Base-by-base conservation (phyloP, 2,329 filamentous ascomycete genomes). In the Lecanicillium sp. region DNA sequence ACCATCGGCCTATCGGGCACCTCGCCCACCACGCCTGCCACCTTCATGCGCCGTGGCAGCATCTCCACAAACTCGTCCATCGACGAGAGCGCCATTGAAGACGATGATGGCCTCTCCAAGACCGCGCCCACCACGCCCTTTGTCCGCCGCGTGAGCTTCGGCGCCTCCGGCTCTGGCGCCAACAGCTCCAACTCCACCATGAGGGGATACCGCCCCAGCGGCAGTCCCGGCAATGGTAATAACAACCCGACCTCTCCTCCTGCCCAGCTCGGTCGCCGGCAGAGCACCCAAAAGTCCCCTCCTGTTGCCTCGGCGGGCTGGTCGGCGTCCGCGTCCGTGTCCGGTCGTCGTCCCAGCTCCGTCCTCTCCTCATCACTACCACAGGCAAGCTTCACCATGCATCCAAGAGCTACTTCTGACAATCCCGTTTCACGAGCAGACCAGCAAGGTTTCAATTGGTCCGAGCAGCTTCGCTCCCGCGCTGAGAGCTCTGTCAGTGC, bases 361-460 rank as follows among this genome's bases (percentile, higher is more conserved):
- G 49, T 48, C 42, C 43, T 55, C 40, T 46, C 56, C 42, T 53
- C 59, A 46, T 52, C 57, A 46, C 47, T 56, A 46, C 57, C 62
- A 61, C 73, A 76, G 69, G 71, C 73, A 77, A 78, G 74, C 74
- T 71, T 64, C 62, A 65, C 64, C 69, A 69, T 71, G 60, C 56
- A 62, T 61, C 60, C 67, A 59, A 65, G 57, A 79, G 66, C 70
- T 62, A 61, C 68, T 74, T 79, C 80, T 84, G 75, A 84, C 79
- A 68, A 66, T 65, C 66, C 65, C 48, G 55, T 60, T 67, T 63
- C 65, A 60, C 75, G 72, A 64, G 66, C 77, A 89, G 84, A 87
- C 73, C 87, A 92, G 56, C 58, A 61, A 74, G 87, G 86, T 62
- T 95, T 94, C 75, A 94, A 94, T 67, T 95, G 90, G 84, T 87